Percentiles rank a stretch among this genome's conserved stretches.
These are phyloP conservation scores for Pholiota conissans DNA, from an alignment of 768 basidiomycete genomes.

Conservation along the genomic window DNA sequence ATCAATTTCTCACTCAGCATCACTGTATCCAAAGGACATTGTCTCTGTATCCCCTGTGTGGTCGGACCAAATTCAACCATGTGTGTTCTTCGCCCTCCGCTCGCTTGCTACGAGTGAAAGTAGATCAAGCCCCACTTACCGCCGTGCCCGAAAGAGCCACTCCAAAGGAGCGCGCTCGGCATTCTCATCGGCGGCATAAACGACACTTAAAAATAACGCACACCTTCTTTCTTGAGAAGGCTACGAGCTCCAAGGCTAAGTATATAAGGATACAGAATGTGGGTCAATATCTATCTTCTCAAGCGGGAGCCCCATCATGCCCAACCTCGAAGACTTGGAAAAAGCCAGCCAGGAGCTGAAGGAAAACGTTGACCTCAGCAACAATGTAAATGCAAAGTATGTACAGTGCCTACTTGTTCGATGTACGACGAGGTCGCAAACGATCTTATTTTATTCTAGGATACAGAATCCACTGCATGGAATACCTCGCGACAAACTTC, in stretches of 20 bases:
- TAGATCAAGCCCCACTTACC: not conserved
- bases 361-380: constrained; percentile 15
- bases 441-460: constrained; percentile 14
- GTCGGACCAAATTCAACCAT: not conserved
- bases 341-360: constrained; percentile 12
- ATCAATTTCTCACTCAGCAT: no score
- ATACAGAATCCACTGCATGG: constrained; percentile 44
- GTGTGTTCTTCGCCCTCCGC: not conserved
- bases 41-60: not conserved
- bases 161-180: not conserved
- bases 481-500: constrained; percentile 57
- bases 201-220: not conserved
- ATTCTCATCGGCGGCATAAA: not conserved
- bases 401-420: not conserved
- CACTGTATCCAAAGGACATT: no score
- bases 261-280: not conserved
- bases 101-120: not conserved
- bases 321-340: constrained; percentile 8
- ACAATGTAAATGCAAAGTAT: constrained; percentile 27
- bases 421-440: not conserved
- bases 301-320: constrained; percentile 7
- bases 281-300: not conserved
- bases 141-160: not conserved
- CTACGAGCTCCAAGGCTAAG: not conserved
- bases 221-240: not conserved